These are phyloP conservation scores for Sporothrix pseudoabietina DNA, from an alignment of 2,329 filamentous ascomycete species.

Conservation along the genomic window DNA sequence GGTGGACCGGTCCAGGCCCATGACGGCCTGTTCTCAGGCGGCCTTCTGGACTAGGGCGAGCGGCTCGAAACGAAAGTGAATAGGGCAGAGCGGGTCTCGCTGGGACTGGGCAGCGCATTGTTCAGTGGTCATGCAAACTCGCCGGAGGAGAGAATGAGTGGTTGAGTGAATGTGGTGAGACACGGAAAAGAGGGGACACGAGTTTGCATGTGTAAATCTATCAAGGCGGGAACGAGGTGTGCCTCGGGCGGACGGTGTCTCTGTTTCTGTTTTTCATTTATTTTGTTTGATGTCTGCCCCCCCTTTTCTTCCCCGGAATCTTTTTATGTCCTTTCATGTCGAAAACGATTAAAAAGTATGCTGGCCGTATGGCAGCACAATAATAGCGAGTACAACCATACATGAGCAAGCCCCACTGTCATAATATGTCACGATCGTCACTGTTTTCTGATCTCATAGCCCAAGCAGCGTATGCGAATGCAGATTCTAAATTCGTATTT, in stretches of 20 bases:
- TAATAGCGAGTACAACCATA: constrained; percentile 13
- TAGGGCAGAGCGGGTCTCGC: neutral
- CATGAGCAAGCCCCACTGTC: neutral
- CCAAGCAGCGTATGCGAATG: neutral
- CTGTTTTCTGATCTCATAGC: neutral
- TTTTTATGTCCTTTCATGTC: constrained; percentile 4
- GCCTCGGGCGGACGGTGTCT: neutral
- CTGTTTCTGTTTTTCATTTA: constrained; percentile 1
- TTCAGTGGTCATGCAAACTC: constrained; percentile 10
- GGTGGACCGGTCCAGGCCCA: neutral
- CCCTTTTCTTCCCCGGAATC: neutral
- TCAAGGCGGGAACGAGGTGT: neutral
- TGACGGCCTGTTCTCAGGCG: neutral
- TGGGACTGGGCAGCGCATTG: neutral
- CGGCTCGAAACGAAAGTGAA: neutral
- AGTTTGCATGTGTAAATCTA: constrained; percentile 26
- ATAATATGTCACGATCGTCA: neutral
- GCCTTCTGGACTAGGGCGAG: neutral
- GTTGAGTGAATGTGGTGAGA: neutral
- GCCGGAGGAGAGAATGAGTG: neutral
- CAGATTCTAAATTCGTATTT: constrained; percentile 9
- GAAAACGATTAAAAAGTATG: constrained; percentile 13
- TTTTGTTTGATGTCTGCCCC: constrained; percentile 4
- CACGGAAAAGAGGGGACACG: neutral
- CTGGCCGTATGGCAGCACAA: constrained; percentile 9